Base-by-base conservation (phyloP, 305 asterid species). In the Fraxinus sp. region DNA sequence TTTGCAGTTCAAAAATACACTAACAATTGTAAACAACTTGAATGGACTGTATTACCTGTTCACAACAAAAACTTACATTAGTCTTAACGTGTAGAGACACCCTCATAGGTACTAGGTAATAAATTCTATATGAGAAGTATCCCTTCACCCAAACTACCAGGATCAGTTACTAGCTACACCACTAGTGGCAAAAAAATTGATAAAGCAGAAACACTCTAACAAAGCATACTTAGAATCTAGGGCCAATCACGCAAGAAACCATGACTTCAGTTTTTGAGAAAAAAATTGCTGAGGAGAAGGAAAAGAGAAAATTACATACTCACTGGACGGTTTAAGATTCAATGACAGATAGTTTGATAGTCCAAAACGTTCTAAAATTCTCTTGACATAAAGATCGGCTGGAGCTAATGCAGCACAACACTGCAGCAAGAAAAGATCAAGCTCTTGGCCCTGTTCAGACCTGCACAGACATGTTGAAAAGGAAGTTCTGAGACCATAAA, bases 361-460 rank as follows among this genome's bases (percentile, higher is more conserved):
- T 87, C 97, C 98, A 89, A 95, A 96, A 77, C 99, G 99, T 84
- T 92, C 98, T 77, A 95, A 77, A 84, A 96, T 90, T 87, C 99
- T 90, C 86, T 82, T 90, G 78, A 94, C 89, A 88, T 79, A 96
- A 81, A 81, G 93, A 87, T 96, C 99, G 24, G 99, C 90, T 78
- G 99, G 99, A 84, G 98, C 98, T 84, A 96, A 87, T 74, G 98
- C 95, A 87, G 97, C 99, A 92, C 99, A 96, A 75, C 97, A 95
- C 87, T 96, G 99, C 79, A 96, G 93, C 88, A 96, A 91, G 90
- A 96, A 96, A 64, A 96, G 93, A 90, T 96, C 99, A 85, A 91
- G 93, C 91, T 95, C 99, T 83, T 93, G 96, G 83, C 93, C 92
- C 85, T 91, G 97, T 85, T 92, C 99, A 82, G 96, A 92, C 97